Evolutionary conservation across 805 yeast genomes (phyloP).

Genomic region (Saturnispora saitoi): DNA sequence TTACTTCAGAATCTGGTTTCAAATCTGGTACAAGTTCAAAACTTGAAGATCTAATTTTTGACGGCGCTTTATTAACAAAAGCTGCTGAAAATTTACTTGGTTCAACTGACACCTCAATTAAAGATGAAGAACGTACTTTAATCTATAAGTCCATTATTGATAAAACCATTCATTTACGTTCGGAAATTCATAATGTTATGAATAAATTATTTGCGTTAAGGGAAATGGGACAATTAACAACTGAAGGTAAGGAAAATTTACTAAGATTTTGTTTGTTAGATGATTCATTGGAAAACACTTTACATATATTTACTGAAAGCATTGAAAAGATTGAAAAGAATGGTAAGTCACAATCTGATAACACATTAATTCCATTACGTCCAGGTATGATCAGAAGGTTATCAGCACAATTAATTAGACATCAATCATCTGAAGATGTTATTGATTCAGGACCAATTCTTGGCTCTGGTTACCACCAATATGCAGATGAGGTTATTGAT

Average conservation of each 20-base stretch:
- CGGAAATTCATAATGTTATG: constrained; percentile 44
- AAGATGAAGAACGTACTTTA: constrained; percentile 33
- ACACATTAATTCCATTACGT: constrained; percentile 6
- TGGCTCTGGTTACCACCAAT: constrained; percentile 29
- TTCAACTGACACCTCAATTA: constrained; percentile 23
- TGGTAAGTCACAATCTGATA: background rate
- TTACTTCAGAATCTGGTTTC: constrained; percentile 10
- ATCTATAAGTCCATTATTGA: constrained; percentile 44
- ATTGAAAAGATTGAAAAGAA: constrained; percentile 5
- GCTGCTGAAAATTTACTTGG: constrained; percentile 60
- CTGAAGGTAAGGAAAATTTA: constrained; percentile 48
- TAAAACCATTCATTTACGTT: constrained; percentile 40
- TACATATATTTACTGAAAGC: constrained; percentile 34
- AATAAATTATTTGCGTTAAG: constrained; percentile 40
- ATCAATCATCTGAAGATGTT: constrained; percentile 41
- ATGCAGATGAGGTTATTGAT: constrained; percentile 5
- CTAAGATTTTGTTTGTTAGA: constrained; percentile 46
- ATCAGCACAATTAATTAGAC: constrained; percentile 33
- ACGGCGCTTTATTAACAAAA: constrained; percentile 66
- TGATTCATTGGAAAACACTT: constrained; percentile 44
- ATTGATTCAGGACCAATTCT: constrained; percentile 47
- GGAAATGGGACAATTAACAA: constrained; percentile 37
- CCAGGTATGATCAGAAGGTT: constrained; percentile 24
- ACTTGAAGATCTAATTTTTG: constrained; percentile 59
- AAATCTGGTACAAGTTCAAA: constrained; percentile 11